Percentiles rank a stretch among this genome's conserved stretches.
phyloP scores from a whole-genome alignment of 139 green algal genomes.

The Micractinium sp. region DNA sequence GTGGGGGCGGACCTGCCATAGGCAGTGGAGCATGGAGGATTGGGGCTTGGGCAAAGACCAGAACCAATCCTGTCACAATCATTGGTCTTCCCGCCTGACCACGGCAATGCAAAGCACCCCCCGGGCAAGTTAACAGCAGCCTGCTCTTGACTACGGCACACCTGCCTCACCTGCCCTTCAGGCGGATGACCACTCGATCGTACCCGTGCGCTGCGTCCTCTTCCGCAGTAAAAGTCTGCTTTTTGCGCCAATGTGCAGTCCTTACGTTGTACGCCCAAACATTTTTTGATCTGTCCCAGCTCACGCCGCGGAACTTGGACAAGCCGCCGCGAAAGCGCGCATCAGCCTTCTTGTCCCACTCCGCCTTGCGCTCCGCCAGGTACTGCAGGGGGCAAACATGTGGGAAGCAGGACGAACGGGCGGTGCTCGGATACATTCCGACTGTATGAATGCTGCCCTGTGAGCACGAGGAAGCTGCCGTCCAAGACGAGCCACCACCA shows the following conservation, averaged over 20 bases:
- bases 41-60: background rate
- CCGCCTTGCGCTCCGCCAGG: background rate
- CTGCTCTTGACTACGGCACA: background rate
- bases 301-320: constrained; percentile 10
- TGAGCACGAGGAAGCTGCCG: too few relatives aligned
- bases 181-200: background rate
- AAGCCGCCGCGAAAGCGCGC: background rate
- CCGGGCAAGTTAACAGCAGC: background rate
- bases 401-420: too few relatives aligned
- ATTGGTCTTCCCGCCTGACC: background rate
- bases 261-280: background rate
- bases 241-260: background rate
- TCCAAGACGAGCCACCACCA: background rate
- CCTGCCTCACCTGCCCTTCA: background rate
- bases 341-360: background rate
- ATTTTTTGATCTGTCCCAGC: background rate
- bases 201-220: background rate
- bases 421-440: too few relatives aligned
- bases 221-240: background rate
- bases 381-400: background rate
- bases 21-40: too few relatives aligned
- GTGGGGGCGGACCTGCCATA: too few relatives aligned
- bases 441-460: too few relatives aligned
- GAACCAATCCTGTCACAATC: background rate
- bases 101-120: background rate